Base-by-base conservation (phyloP, 495 filamentous ascomycete genomes). In the Elaphomyces granulatus region DNA sequence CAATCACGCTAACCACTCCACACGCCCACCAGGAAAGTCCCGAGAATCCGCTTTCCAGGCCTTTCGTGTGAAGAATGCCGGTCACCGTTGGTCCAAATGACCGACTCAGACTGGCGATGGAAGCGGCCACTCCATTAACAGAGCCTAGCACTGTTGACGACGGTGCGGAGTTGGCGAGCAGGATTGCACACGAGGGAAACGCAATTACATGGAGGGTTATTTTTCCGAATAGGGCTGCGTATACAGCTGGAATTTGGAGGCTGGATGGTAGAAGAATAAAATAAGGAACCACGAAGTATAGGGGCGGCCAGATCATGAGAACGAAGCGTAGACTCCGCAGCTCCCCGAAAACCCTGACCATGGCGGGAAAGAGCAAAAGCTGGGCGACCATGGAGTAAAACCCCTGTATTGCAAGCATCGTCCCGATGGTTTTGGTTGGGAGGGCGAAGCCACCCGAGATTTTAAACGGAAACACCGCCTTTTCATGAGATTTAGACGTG, bases 1-100 rank as follows among this genome's bases (percentile, higher is more conserved):
- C 90, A 36, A 76, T 52, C 7, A 86, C 47, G 43, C 84, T 79
- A 21, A 95, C 75, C 7, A 84, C 34, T 7, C 78, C 82, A 49
- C 78, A 83, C 37, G 74, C 73, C 92, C 92, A 96, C 88, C 90
- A 98, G 7, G 84, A 77, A 3, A 96, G 62, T 34, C 87, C 86
- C 14, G 84, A 83, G 45, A 80, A 83, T 28, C 88, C 87, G 20
- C 76, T 66, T 38, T 76, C 64, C 19, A 94, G 67, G 17, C 92
- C 90, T 41, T 76, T 67, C 15, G 83, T 68, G 58, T 95, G 88
- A 36, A 98, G 69, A 12, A 84, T 56, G 3, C 90, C 90, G 8
- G 87, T 90, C 21, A 95, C 58, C 0, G 81, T 87, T 3, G 90
- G 90, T 2, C 90, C 90, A 49, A 93, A 75, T 1, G 87, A 84